Conservation (phyloP, 768 basidiomycete genomes). For the Strobilomyces dryophilus region DNA sequence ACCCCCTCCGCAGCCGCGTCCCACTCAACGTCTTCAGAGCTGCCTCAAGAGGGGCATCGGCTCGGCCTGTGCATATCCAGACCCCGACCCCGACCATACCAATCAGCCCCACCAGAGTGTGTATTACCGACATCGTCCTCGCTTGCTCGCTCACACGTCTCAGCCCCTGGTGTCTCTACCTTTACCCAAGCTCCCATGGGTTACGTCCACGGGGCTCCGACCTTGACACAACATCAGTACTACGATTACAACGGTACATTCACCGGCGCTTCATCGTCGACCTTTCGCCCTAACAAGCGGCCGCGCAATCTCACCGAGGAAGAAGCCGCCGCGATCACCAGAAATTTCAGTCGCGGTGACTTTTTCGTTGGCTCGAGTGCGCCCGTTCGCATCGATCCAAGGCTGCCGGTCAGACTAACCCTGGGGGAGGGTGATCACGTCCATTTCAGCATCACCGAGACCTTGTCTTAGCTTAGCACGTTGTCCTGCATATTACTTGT, state of each 20-base stretch:
- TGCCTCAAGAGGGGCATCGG: slow-evolving; percentile 80
- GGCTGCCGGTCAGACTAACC: slow-evolving; percentile 73
- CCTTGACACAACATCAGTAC: slow-evolving; percentile 56
- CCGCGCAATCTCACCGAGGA: slow-evolving; percentile 79
- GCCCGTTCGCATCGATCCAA: slow-evolving; percentile 78
- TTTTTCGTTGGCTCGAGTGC: slow-evolving; percentile 80
- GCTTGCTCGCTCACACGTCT: slow-evolving; percentile 4
- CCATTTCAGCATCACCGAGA: slow-evolving; percentile 56
- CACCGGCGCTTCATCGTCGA: slow-evolving; percentile 66
- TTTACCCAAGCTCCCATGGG: slow-evolving; percentile 37
- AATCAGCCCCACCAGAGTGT: slow-evolving; percentile 29
- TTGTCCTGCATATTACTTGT: slow-evolving; percentile 12
- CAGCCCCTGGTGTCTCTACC: slow-evolving; percentile 35
- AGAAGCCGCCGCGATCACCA: slow-evolving; percentile 77
- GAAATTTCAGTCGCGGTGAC: slow-evolving; percentile 77
- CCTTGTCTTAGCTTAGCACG: slow-evolving; percentile 39
- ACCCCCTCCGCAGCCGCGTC: slow-evolving; percentile 6
- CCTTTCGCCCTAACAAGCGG: slow-evolving; percentile 78
- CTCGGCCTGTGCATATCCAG: slow-evolving; percentile 67
- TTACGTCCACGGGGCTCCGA: slow-evolving; percentile 39
- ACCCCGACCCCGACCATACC: slow-evolving; percentile 60
- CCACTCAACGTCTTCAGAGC: slow-evolving; percentile 42
- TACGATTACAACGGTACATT: slow-evolving; percentile 74
- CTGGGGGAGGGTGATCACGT: slow-evolving; percentile 82
- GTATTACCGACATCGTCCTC: slow-evolving; percentile 2